Evolutionary conservation across 2,329 filamentous ascomycete genomes (phyloP), one percentile per base, ranked within the genome.

Genomic region (Alternaria incomplexa): DNA sequence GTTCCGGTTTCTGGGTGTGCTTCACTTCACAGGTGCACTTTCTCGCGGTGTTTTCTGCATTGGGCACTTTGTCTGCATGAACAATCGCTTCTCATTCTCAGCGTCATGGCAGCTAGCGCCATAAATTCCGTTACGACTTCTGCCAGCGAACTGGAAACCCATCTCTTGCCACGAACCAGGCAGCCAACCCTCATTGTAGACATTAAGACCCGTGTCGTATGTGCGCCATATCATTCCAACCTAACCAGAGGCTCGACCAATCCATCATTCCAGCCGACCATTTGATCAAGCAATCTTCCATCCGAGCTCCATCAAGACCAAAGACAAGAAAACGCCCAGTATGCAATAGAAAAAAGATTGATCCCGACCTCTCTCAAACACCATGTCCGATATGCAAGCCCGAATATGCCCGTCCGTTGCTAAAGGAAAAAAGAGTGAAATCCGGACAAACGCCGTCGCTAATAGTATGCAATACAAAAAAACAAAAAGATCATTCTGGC

Each of bases 361-460:
- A 23, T 30, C n/a, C 44, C 12, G 3, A 58, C 10, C 32, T 23
- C 13, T 53, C 32, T 53, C 32, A 22, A 61, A 61, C 51, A 45
- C 61, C 61, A 47, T 48, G 17, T 32, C 45, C 53, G n/a, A 51
- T 45, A 64, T 64, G 58, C 62, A 61, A 56, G 15, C 28, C 30
- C 26, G 11, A 40, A 46, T 47, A 61, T 63, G 40, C 57, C 36
- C 25, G 13, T 36, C 28, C 46, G 46, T 58, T 58, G 15, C 17
- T 12, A 54, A 40, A 23, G 46, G 32, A 36, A 36, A n/a, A 62
- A 62, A 50, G 60, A 62, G 60, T 59, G 60, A 62, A 62, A 62
- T 55, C 60, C 60, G 60, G 60, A 62, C 58, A 55, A 64, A 61
- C 57, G 57, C 61, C 61, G 61, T 55, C 60, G 60, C 60, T 62